Evolutionary conservation across 2,329 filamentous ascomycete genomes (phyloP).

Genomic region (Helotiales sp.): DNA sequence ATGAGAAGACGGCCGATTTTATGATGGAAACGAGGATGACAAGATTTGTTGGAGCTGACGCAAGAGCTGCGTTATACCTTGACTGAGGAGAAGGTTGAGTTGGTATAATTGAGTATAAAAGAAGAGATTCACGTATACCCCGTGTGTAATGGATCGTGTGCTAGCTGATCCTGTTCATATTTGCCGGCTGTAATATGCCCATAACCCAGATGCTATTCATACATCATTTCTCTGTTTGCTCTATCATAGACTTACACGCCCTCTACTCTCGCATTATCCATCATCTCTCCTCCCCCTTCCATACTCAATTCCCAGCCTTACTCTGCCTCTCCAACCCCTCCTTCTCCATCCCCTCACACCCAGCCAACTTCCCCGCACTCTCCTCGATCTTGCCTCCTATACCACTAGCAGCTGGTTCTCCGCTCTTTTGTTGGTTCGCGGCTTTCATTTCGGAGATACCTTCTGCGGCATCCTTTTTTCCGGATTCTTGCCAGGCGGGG

Average conservation of each 20-base stretch:
- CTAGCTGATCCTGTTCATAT: background rate
- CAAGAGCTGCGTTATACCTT: conserved; percentile 7
- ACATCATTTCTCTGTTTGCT: no score
- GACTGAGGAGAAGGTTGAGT: background rate
- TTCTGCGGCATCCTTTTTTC: conserved; percentile 62
- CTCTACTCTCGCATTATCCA: background rate
- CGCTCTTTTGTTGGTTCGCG: conserved; percentile 2
- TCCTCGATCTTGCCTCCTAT: conserved; percentile 60
- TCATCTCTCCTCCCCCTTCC: background rate
- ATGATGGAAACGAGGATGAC: background rate
- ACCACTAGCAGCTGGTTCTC: conserved; percentile 21
- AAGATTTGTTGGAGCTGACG: background rate
- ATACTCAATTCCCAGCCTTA: conserved; percentile 9
- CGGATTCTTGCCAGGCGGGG: conserved; percentile 62
- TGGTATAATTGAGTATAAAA: background rate
- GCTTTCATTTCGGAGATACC: conserved; percentile 57
- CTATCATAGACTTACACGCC: background rate
- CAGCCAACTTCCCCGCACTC: conserved; percentile 60
- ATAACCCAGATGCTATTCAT: no score
- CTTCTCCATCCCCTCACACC: conserved; percentile 69
- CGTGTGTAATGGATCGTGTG: background rate
- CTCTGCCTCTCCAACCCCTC: conserved; percentile 54
- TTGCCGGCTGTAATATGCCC: background rate
- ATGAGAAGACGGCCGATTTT: background rate
- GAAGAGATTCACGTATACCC: background rate